Percentiles rank a stretch among this genome's conserved stretches.
These are phyloP conservation scores for Pleurotus sapidus DNA, from an alignment of 768 basidiomycete species.

Conservation along the genomic window DNA sequence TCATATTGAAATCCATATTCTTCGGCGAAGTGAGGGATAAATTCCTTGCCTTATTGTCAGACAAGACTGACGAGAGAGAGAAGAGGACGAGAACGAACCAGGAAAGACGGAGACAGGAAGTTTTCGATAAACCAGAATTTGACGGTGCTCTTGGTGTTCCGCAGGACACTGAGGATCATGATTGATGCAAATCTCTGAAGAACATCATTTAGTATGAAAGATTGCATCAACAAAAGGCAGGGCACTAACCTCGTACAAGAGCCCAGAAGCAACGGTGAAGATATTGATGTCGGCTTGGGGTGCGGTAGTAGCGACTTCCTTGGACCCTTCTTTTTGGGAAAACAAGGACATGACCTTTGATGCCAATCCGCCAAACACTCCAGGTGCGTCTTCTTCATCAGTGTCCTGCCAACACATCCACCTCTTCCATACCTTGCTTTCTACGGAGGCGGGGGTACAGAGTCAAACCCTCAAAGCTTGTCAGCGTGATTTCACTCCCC, in stretches of 20 bases:
- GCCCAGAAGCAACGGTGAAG: slow-evolving; percentile 96
- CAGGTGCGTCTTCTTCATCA: slow-evolving; percentile 25
- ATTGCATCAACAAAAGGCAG: not conserved
- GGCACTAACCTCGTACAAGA: slow-evolving; percentile 83
- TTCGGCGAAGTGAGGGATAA: slow-evolving; percentile 88
- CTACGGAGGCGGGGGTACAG: slow-evolving; percentile 79
- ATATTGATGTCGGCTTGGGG: slow-evolving; percentile 94
- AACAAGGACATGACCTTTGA: slow-evolving; percentile 15
- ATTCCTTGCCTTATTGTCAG: slow-evolving; percentile 55
- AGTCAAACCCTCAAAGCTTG: slow-evolving; percentile 88
- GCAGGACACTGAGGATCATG: slow-evolving; percentile 95
- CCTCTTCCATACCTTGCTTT: slow-evolving; percentile 71
- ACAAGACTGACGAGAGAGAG: not conserved
- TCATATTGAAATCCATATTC: slow-evolving; percentile 96
- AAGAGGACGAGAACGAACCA: slow-evolving; percentile 46
- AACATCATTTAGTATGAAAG: slow-evolving; percentile 6
- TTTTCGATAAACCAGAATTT: slow-evolving; percentile 99
- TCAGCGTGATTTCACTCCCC: slow-evolving; percentile 76
- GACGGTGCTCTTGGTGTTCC: slow-evolving; percentile 90
- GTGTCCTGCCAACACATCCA: slow-evolving; percentile 72
- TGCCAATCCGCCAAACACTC: slow-evolving; percentile 38
- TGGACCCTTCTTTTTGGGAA: slow-evolving; percentile 8
- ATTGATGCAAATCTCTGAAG: slow-evolving; percentile 91
- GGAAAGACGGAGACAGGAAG: slow-evolving; percentile 96
- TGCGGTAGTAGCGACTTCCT: slow-evolving; percentile 19